A percentile compares a stretch with the other conserved stretches of the same genome.
These are phyloP conservation scores for Colletotrichum noveboracense DNA, from an alignment of 2,329 filamentous ascomycete species.

Conservation along the genomic window DNA sequence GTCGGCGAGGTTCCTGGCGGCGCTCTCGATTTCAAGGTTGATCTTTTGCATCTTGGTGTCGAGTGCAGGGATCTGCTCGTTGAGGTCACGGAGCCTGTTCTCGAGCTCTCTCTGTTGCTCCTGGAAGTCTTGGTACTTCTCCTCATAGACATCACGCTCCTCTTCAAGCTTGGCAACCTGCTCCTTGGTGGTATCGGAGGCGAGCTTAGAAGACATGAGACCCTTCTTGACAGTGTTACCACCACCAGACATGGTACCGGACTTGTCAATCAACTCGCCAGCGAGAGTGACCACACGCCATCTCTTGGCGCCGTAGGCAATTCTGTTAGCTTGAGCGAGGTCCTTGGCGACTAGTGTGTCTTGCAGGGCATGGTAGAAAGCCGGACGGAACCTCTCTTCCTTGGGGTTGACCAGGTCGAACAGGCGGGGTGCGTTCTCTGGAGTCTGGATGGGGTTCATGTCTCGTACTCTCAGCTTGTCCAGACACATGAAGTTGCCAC, in stretches of 20 bases:
- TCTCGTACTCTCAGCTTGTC: slow-evolving; percentile 84
- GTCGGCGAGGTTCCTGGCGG: slow-evolving; percentile 83
- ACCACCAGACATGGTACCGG: slow-evolving; percentile 98
- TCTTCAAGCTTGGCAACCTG: slow-evolving; percentile 86
- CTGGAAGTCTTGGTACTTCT: slow-evolving; percentile 83
- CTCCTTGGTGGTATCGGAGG: slow-evolving; percentile 85
- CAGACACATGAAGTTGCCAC: slow-evolving; percentile 95
- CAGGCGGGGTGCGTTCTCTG: slow-evolving; percentile 88
- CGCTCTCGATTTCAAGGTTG: slow-evolving; percentile 84
- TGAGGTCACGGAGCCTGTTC: slow-evolving; percentile 71
- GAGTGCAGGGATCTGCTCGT: slow-evolving; percentile 79
- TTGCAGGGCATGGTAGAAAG: slow-evolving; percentile 94
- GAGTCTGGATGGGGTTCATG: slow-evolving; percentile 81
- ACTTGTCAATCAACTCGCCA: slow-evolving; percentile 96
- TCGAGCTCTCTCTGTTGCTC: slow-evolving; percentile 85
- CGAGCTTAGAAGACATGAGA: slow-evolving; percentile 94
- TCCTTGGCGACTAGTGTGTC: slow-evolving; percentile 94
- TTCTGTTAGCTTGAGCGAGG: slow-evolving; percentile 93
- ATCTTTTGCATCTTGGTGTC: slow-evolving; percentile 94
- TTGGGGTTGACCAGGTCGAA: slow-evolving; percentile 94
- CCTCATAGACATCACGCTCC: slow-evolving; percentile 84
- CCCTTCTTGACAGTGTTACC: slow-evolving; percentile 89
- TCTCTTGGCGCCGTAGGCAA: slow-evolving; percentile 90
- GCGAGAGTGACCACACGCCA: slow-evolving; percentile 97
- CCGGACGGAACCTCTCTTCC: slow-evolving; percentile 83